phyloP scores from a whole-genome alignment of 768 basidiomycete species.

The Leccinum longicurvipes region DNA sequence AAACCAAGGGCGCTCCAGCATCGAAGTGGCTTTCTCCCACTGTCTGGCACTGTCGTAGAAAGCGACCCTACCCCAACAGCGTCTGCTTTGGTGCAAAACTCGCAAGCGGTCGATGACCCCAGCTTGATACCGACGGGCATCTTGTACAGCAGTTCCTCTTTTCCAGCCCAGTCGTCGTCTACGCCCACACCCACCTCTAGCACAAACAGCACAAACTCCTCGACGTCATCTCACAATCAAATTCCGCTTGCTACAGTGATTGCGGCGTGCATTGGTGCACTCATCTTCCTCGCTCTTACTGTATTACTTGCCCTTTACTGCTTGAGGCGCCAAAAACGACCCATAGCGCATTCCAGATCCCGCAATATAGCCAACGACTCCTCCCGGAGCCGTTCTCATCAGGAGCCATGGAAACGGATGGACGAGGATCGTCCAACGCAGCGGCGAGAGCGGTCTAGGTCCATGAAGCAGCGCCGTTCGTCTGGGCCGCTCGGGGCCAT shows the following conservation, averaged over 20 bases:
- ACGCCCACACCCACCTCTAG: slow-evolving; percentile 7
- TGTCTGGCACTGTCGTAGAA: slow-evolving; percentile 25
- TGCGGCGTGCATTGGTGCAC: slow-evolving; percentile 60
- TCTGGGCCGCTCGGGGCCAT: slow-evolving; percentile 50
- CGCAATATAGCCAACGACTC: slow-evolving; percentile 42
- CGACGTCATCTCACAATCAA: slow-evolving; percentile 14
- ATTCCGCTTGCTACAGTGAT: slow-evolving; percentile 49
- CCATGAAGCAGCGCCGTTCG: slow-evolving; percentile 40
- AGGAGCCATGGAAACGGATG: slow-evolving; percentile 58
- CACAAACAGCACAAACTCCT: not conserved
- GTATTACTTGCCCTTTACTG: slow-evolving; percentile 54
- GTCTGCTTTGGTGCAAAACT: slow-evolving; percentile 23
- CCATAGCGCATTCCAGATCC: slow-evolving; percentile 25
- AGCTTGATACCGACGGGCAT: slow-evolving; percentile 2
- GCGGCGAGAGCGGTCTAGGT: slow-evolving; percentile 37
- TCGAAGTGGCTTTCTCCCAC: slow-evolving; percentile 12
- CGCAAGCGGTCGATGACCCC: not conserved
- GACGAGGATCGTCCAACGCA: slow-evolving; percentile 45
- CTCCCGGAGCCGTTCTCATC: slow-evolving; percentile 40
- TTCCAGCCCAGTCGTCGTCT: slow-evolving; percentile 3
- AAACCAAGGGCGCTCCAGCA: slow-evolving; percentile 8
- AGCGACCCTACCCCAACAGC: slow-evolving; percentile 25
- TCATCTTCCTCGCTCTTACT: slow-evolving; percentile 46
- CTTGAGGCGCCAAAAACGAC: slow-evolving; percentile 40
- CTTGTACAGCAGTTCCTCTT: slow-evolving; percentile 10